Percentiles rank a stretch among this genome's conserved stretches.
phyloP scores from a whole-genome alignment of 106 monocot species.

The Iris macrosiphon region DNA sequence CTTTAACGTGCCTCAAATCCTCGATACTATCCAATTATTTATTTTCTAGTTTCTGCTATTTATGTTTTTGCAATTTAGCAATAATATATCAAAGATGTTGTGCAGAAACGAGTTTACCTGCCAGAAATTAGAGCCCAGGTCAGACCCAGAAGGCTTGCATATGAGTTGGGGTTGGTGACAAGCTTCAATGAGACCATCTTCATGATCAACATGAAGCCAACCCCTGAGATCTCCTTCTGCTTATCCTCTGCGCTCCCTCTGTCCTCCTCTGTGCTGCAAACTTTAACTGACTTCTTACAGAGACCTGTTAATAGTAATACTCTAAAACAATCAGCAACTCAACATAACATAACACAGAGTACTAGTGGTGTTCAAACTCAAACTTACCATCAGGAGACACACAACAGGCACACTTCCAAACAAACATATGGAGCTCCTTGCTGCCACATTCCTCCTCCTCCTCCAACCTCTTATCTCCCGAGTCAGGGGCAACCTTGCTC shows the following conservation, averaged over 20 bases:
- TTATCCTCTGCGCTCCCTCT: neutral
- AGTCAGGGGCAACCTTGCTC: constrained; percentile 6
- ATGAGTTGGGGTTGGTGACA: constrained; percentile 39
- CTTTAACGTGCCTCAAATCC: no score
- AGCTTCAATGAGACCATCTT: constrained; percentile 42
- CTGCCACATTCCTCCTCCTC: neutral
- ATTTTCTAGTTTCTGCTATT: neutral
- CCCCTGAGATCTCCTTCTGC: constrained; percentile 1
- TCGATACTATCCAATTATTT: no score
- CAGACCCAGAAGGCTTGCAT: constrained; percentile 39
- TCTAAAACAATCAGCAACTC: neutral
- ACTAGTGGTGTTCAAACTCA: neutral
- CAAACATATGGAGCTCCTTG: constrained; percentile 7
- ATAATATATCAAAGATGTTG: neutral
- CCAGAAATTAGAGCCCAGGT: constrained; percentile 35
- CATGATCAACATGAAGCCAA: constrained; percentile 4
- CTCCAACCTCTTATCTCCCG: neutral
- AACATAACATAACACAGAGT: neutral
- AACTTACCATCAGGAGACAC: constrained; percentile 3
- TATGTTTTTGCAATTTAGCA: neutral
- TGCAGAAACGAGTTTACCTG: constrained; percentile 16
- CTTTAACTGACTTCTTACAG: constrained; percentile 5
- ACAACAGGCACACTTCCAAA: constrained; percentile 1
- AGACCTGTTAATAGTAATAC: neutral
- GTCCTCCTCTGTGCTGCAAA: neutral